These are phyloP conservation scores for Lolium perenne DNA, from an alignment of 176 grass and related monocot species.

Conservation along the genomic window DNA sequence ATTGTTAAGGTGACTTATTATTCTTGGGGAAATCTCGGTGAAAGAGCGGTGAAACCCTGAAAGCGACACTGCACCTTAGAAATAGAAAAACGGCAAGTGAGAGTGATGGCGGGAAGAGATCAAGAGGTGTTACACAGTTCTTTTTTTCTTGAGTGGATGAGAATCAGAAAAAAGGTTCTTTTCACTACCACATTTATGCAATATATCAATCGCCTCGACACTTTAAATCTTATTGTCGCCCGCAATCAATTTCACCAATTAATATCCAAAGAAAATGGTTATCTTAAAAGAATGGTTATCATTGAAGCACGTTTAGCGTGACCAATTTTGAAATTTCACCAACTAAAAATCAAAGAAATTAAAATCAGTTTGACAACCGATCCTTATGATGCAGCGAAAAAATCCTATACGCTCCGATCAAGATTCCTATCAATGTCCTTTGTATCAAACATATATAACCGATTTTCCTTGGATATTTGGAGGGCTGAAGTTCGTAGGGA, in stretches of 20 bases:
- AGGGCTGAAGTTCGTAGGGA: not conserved
- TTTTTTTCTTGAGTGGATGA: slow-evolving; percentile 31
- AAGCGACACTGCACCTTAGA: slow-evolving; percentile 16
- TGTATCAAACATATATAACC: not conserved
- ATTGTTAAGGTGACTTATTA: not conserved
- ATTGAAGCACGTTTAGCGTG: not conserved
- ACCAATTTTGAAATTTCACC: no score
- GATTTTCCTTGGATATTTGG: not conserved
- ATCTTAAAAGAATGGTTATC: not conserved
- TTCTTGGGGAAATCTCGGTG: slow-evolving; percentile 9
- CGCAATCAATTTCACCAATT: not conserved
- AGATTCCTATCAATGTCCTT: no score
- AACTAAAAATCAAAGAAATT: no score
- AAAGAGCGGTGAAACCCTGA: not conserved
- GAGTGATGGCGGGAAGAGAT: slow-evolving; percentile 11
- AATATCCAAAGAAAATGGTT: not conserved
- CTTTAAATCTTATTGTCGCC: slow-evolving; percentile 18
- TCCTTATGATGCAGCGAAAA: no score
- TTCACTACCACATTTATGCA: slow-evolving; percentile 34
- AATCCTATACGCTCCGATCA: no score
- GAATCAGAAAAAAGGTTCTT: slow-evolving; percentile 18
- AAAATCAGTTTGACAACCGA: no score
- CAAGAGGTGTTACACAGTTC: not conserved
- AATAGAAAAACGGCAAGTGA: slow-evolving; percentile 34
- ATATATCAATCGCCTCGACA: not conserved